Evolutionary conservation across 805 yeast species (phyloP), one percentile per base, ranked within the genome.

Genomic region (Hanseniaspora nectarophila): DNA sequence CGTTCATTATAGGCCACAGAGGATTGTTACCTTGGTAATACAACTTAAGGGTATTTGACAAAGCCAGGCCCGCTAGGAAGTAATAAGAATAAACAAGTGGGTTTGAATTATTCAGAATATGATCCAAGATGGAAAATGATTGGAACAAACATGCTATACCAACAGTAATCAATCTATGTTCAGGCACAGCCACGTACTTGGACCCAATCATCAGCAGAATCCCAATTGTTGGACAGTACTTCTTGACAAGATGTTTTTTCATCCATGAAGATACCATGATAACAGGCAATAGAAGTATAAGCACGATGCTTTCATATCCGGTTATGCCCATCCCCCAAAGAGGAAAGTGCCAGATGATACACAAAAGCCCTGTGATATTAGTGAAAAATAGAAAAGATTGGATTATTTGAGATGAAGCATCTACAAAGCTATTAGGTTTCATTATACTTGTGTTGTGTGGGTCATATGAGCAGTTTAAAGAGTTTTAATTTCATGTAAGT

Each of bases 241-340:
- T 49, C 9, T 33, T 13, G 12, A 42, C 46, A 8, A 49, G 5
- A n/a, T 45, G 88, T 69, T 33, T 42, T 42, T 45, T 49, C 9
- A 49, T 32, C 53, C 49, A 67, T 15, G 78, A 72, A 15, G 81
- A 57, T 4, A 67, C 66, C 26, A 83, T 67, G 2, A 84, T 38
- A 13, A 81, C 54, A 1, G 95, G 87, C 3, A 84, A 73, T 10
- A 79, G 51, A 35, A 80, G 69, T 21, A 79, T 68, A 6, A 78
- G 62, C 44, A 86, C 71, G 2, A 80, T 74, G 0, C 83, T 83
- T 67, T 92, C 98, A 64, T 85, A 89, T 4, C 98, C 98, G 1
- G 95, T 84, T 43, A 92, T 82, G 6, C 97, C 97, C 97, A 92
- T 88, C 63, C 84, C 77, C 98, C 98, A 92, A 56, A 92, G 72